Conservation (phyloP, 2,329 filamentous ascomycete genomes). For the Fusarium acutatum region DNA sequence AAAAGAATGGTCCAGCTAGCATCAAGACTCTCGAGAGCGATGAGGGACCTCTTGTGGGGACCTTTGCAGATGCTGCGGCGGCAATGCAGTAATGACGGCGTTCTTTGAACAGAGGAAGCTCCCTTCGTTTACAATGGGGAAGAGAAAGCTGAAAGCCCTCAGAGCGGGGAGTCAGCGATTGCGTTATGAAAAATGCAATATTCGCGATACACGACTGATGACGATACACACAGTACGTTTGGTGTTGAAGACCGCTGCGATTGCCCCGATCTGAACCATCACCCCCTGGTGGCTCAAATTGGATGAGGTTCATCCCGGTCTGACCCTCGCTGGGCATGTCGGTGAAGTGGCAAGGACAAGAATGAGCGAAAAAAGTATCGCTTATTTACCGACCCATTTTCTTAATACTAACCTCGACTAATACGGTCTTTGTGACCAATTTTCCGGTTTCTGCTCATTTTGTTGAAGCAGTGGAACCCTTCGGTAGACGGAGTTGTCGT, state of each 20-base stretch:
- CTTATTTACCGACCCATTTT: conserved; percentile 3
- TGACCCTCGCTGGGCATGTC: conserved; percentile 1
- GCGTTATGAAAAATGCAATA: not conserved
- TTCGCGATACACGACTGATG: conserved; percentile 6
- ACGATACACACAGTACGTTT: conserved; percentile 11
- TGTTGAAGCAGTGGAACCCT: not conserved
- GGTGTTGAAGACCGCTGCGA: conserved; percentile 3
- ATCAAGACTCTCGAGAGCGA: conserved; percentile 47
- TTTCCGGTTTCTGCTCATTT: not conserved
- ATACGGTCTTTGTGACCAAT: conserved; percentile 2
- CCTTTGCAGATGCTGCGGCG: conserved; percentile 67
- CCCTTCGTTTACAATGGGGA: not conserved
- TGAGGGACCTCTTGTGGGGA: conserved; percentile 61
- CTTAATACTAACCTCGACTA: conserved; percentile 22
- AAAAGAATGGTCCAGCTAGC: conserved; percentile 48
- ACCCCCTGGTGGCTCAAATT: not conserved
- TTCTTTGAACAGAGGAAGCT: not conserved
- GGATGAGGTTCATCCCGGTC: not conserved
- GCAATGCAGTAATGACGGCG: conserved; percentile 52
- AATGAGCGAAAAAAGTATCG: conserved; percentile 21
- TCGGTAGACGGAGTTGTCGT: not conserved
- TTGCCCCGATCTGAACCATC: not conserved
- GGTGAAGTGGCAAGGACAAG: conserved; percentile 22
- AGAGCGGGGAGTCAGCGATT: conserved; percentile 2
- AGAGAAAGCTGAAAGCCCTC: not conserved